A percentile compares a stretch with the other conserved stretches of the same genome.
Evolutionary conservation across 257 asterid genomes (phyloP).

Genomic region (Solanum stenotomum): DNA sequence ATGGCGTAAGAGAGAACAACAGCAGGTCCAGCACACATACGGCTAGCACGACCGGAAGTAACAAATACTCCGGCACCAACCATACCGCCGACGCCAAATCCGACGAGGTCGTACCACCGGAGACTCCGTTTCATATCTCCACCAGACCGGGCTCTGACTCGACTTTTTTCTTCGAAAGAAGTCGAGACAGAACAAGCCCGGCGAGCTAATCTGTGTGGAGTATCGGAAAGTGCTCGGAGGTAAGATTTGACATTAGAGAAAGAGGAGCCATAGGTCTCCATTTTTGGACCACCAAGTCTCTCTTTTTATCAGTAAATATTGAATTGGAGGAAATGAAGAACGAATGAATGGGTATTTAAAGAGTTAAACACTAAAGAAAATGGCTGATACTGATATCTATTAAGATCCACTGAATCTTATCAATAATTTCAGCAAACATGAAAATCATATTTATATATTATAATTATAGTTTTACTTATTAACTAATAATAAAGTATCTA

Average conservation of each 20-base stretch:
- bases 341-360: not conserved
- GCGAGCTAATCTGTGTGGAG: slow-evolving; percentile 55
- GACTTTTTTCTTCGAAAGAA: slow-evolving; percentile 44
- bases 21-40: slow-evolving; percentile 73
- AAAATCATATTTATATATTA: no score
- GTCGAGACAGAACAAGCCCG: slow-evolving; percentile 71
- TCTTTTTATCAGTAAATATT: not conserved
- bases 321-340: not conserved
- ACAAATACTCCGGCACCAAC: slow-evolving; percentile 97
- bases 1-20: slow-evolving; percentile 83
- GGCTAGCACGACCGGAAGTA: slow-evolving; percentile 70
- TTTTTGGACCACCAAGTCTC: not conserved
- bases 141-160: slow-evolving; percentile 49
- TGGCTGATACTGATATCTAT: not conserved
- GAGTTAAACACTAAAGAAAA: not conserved
- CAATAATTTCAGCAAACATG: no score
- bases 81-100: slow-evolving; percentile 92
- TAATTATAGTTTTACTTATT: no score
- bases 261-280: slow-evolving; percentile 29
- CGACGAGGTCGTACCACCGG: slow-evolving; percentile 74
- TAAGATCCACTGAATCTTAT: not conserved
- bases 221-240: slow-evolving; percentile 70
- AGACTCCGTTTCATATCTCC: slow-evolving; percentile 55
- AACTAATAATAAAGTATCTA: no score
- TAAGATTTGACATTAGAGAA: slow-evolving; percentile 56